phyloP scores from a whole-genome alignment of 2,329 filamentous ascomycete genomes.

The Neonectria neomacrospora region DNA sequence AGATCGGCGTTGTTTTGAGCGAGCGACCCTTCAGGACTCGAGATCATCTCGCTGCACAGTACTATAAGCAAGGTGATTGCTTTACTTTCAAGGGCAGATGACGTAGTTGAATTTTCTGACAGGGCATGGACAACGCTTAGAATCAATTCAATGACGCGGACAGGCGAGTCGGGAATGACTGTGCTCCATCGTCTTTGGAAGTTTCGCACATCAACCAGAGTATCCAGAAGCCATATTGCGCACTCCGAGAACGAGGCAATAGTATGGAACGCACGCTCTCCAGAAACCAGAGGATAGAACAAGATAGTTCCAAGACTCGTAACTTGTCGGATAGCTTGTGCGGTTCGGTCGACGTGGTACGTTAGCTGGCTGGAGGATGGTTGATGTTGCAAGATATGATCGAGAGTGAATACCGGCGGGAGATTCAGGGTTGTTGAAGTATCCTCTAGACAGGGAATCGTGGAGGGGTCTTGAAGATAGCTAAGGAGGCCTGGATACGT shows the following conservation, averaged over 20 bases:
- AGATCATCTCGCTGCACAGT: conserved; percentile 56
- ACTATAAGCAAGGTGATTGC: conserved; percentile 53
- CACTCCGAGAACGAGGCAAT: conserved; percentile 53
- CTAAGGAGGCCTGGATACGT: conserved; percentile 46
- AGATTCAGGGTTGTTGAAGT: conserved; percentile 47
- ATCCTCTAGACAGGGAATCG: conserved; percentile 44
- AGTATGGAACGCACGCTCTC: conserved; percentile 47
- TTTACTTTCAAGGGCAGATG: conserved; percentile 48
- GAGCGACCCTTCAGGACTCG: conserved; percentile 47
- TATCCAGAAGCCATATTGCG: conserved; percentile 63
- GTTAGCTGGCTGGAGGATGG: conserved; percentile 44
- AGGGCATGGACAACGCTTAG: conserved; percentile 49
- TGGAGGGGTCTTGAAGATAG: conserved; percentile 49
- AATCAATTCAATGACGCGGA: conserved; percentile 51
- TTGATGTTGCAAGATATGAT: conserved; percentile 48
- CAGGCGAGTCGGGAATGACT: conserved; percentile 45
- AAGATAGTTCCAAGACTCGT: conserved; percentile 57
- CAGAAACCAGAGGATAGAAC: conserved; percentile 52
- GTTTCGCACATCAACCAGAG: conserved; percentile 55
- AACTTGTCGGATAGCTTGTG: conserved; percentile 61
- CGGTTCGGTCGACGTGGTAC: conserved; percentile 53
- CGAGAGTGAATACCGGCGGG: conserved; percentile 53
- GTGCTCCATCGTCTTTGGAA: conserved; percentile 53
- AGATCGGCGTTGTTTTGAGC: conserved; percentile 42
- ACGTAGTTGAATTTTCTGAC: conserved; percentile 26